phyloP scores from a whole-genome alignment of 73 alveolate species.

The Symbiodinium natans region DNA sequence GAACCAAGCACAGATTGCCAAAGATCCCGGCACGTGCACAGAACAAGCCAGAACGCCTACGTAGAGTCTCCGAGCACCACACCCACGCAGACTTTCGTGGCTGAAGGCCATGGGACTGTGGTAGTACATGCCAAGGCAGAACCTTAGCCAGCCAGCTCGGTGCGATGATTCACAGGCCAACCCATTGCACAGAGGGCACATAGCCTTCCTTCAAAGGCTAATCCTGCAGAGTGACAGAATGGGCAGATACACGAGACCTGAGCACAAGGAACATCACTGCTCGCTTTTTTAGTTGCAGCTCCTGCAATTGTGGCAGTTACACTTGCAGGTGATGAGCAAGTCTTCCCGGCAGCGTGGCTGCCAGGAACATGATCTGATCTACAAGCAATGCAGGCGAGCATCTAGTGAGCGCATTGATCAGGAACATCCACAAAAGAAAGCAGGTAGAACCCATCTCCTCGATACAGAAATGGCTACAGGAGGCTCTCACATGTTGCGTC shows the following conservation, averaged over 20 bases:
- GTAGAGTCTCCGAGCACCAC: background rate
- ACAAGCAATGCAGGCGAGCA: background rate
- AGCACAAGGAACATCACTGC: too few relatives aligned
- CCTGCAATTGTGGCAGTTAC: too few relatives aligned
- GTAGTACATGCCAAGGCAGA: background rate
- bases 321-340: too few relatives aligned
- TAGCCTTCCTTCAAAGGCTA: background rate
- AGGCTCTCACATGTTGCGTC: background rate
- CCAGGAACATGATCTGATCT: background rate
- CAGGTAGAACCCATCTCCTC: conserved; percentile 78
- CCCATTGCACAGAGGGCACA: background rate
- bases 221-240: background rate
- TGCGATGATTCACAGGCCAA: too few relatives aligned
- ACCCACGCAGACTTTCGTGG: background rate
- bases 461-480: background rate
- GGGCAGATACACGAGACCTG: background rate
- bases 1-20: background rate
- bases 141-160: background rate
- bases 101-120: background rate
- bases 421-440: conserved; percentile 46
- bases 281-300: too few relatives aligned
- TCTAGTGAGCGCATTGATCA: conserved; percentile 34
- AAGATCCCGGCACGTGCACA: background rate
- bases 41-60: too few relatives aligned
- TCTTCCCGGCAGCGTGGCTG: too few relatives aligned